These are phyloP conservation scores for Euphorbia schlechtendalii DNA, from an alignment of 441 rosid genomes.

Conservation along the genomic window DNA sequence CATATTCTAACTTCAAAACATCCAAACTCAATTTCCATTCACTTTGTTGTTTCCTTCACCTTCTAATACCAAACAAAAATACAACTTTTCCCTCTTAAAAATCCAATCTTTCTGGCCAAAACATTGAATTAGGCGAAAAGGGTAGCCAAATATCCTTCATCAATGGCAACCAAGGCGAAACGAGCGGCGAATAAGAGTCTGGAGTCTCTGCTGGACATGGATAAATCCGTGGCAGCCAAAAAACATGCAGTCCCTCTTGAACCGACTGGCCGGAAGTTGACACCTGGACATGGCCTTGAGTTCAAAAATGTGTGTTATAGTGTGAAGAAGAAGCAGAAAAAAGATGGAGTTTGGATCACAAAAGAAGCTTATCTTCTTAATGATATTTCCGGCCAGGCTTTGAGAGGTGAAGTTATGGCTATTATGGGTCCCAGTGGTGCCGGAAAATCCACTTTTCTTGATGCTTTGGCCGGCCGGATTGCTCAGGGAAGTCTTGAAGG, in stretches of 20 bases:
- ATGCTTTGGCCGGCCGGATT: constrained; percentile 75
- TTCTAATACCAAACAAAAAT: constrained; percentile 9
- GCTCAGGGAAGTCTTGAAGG: constrained; percentile 67
- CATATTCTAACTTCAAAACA: background rate
- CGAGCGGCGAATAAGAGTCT: constrained; percentile 30
- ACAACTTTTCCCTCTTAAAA: background rate
- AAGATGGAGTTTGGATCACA: constrained; percentile 43
- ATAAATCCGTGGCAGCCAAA: constrained; percentile 16
- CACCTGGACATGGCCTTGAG: constrained; percentile 50
- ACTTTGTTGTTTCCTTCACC: background rate
- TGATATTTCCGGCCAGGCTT: constrained; percentile 71
- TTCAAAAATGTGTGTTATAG: constrained; percentile 48
- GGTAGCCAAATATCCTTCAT: background rate
- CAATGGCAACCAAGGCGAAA: constrained; percentile 25
- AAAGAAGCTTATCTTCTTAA: constrained; percentile 59
- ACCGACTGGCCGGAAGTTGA: constrained; percentile 20
- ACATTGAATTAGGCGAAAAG: background rate
- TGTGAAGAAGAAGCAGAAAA: constrained; percentile 51
- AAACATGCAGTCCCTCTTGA: constrained; percentile 2
- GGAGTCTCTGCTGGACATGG: constrained; percentile 43
- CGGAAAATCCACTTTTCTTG: constrained; percentile 80
- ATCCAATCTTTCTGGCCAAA: constrained; percentile 3
- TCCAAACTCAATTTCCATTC: constrained; percentile 12
- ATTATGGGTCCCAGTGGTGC: constrained; percentile 89
- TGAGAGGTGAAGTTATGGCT: constrained; percentile 64